Base-by-base conservation (phyloP, 2,329 filamentous ascomycete genomes). In the Penicillium sp. region DNA sequence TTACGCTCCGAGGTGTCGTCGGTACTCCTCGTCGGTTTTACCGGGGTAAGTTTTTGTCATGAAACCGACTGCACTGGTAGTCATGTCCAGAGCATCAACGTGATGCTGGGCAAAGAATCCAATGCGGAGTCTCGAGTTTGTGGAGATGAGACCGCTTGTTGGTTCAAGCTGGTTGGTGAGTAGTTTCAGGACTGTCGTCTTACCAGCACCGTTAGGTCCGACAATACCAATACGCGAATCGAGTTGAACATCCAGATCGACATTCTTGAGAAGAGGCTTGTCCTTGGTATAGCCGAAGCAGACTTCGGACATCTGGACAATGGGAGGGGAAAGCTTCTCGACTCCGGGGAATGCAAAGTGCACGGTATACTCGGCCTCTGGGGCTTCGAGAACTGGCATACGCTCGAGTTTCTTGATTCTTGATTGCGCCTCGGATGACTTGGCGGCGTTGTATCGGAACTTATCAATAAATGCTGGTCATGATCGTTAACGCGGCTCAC, bases 31-130 rank as follows among this genome's bases (percentile, higher is more conserved):
- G 71, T 99, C 94, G 8, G 90, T 90, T 73, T 85, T 90, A 53
- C 94, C 94, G 0, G 90, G 92, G 71, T 94, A 97, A 47, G 81
- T 87, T 75, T 90, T 92, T 29, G 94, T 85, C 92, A 99, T 97
- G 81, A 97, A 99, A 57, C 88, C 89, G 51, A 99, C 94, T 26
- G 94, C 91, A 65, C 89, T 94, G 61, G 85, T 85, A 59, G 85
- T 94, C 61, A 99, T 81, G 72, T 99, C 94, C 43, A 99, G 81
- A 11, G 92, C 93, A 73, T 99, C 94, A 61, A 99, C 91, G 79
- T 99, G 94, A 74, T 99, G 94, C 76, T 99, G 94, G 4, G 94
- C 94, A 70, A 99, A 99, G 84, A 95, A 99, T 41, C 94, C 94
- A 59, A 99, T 83, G 44, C 94, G 87, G 45, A 99, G 82, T 52